Evolutionary conservation across 1,139 yeast species (phyloP), one percentile per base, ranked within the genome.

Genomic region (Yamadazyma diospyri): DNA sequence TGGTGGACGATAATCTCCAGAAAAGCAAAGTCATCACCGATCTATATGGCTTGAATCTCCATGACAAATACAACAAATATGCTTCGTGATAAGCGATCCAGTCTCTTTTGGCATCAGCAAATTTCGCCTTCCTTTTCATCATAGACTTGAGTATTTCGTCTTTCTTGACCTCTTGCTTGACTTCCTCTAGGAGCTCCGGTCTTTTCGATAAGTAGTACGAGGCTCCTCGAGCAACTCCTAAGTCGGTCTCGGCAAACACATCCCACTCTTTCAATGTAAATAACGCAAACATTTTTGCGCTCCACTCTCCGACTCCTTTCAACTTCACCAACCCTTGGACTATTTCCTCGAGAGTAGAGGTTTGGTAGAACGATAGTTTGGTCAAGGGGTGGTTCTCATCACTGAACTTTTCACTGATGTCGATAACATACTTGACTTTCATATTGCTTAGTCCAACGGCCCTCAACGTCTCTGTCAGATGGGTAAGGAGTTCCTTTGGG

Each of bases 231-330:
- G 92, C 89, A 2, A 88, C 74, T 1, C 96, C 97, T 35, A 88
- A 61, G 57, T 89, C 97, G 22, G 81, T 88, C 10, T 76, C 65
- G 2, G 94, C 83, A 55, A 86, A 85, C 0, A 85, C 76, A 51
- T 88, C 81, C 51, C 74, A 52, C 38, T 84, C 70, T 20, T 70
- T 70, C 29, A 88, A 59, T 0, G 84, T 82, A 50, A 87, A 86
- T 14, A 81, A 53, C 12, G 83, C 60, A 58, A 87, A 88, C 96
- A 88, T 88, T 37, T 82, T 84, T 0, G 94, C 94, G 7, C 89
- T 78, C 97, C 97, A 88, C 1, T 78, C 74, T 0, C 97, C 97
- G 21, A 88, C 74, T 0, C 97, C 97, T 50, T 86, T 84, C 35
- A 87, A 61, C 24, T 49, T 47, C 1, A 78, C 76, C 34, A 87